Percentiles rank a stretch among this genome's conserved stretches.
phyloP scores from a whole-genome alignment of 441 rosid species.

The Macaranga tanarius region DNA sequence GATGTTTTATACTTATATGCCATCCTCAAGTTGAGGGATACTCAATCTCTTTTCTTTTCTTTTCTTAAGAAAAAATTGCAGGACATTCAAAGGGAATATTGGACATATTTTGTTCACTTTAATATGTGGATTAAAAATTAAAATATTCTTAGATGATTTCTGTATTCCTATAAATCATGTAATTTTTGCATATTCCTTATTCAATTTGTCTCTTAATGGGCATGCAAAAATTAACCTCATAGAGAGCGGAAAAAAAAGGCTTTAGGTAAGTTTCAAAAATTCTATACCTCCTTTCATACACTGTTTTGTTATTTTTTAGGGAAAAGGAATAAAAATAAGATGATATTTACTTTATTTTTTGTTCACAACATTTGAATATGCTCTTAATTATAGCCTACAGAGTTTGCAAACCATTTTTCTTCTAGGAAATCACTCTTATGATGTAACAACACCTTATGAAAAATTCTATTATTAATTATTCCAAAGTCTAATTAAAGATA shows the following conservation, averaged over 20 bases:
- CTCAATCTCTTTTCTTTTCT: background rate
- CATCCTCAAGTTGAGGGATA: conserved; percentile 23
- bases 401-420: no score
- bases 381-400: no score
- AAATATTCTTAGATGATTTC: conserved; percentile 12
- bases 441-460: no score
- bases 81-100: conserved; percentile 9
- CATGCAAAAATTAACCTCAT: background rate
- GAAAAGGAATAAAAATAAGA: background rate
- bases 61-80: background rate
- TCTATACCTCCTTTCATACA: background rate
- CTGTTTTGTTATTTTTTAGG: background rate
- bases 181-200: conserved; percentile 22
- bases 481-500: no score
- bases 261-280: background rate
- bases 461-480: background rate
- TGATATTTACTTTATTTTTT: background rate
- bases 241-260: no score
- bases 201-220: conserved; percentile 20
- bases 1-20: background rate
- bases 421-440: background rate
- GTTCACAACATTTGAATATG: background rate
- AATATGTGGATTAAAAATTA: background rate
- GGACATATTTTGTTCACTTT: conserved; percentile 7
- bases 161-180: background rate